Conservation (phyloP, 1,284 basidiomycete species). For the Sanghuangporus baumii region DNA sequence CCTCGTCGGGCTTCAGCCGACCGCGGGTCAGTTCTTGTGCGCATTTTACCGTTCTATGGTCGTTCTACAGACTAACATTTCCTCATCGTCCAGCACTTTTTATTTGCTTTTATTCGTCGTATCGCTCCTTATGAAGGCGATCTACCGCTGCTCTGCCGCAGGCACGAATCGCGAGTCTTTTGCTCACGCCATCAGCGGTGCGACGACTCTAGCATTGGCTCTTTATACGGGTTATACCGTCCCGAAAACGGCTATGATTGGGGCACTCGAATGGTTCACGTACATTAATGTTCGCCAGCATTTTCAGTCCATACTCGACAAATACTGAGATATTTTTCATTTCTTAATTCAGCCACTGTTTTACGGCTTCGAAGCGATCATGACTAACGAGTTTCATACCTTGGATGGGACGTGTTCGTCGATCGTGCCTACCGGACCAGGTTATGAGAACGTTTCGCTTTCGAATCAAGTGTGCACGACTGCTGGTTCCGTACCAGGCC, state of each 20-base stretch:
- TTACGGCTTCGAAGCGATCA: constrained; percentile 43
- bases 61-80: not conserved
- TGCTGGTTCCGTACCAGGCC: constrained; percentile 22
- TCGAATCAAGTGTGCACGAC: constrained; percentile 25
- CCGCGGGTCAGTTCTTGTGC: constrained; percentile 55
- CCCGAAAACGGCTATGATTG: constrained; percentile 23
- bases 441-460: constrained; percentile 37
- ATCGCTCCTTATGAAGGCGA: constrained; percentile 45
- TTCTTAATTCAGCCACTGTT: constrained; percentile 31
- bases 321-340: not conserved
- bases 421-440: constrained; percentile 42
- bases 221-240: constrained; percentile 42
- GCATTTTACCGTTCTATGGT: constrained; percentile 20
- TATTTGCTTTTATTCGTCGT: constrained; percentile 39
- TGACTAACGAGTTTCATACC: constrained; percentile 51
- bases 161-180: constrained; percentile 36
- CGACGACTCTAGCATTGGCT: constrained; percentile 39
- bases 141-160: constrained; percentile 47
- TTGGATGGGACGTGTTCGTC: constrained; percentile 36
- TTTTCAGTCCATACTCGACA: not conserved
- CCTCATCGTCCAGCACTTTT: constrained; percentile 32
- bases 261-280: constrained; percentile 43
- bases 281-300: constrained; percentile 36
- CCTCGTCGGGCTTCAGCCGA: constrained; percentile 50
- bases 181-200: constrained; percentile 45